These are phyloP conservation scores for Hypsizygus ulmarius DNA, from an alignment of 1,284 basidiomycete genomes.

Conservation along the genomic window DNA sequence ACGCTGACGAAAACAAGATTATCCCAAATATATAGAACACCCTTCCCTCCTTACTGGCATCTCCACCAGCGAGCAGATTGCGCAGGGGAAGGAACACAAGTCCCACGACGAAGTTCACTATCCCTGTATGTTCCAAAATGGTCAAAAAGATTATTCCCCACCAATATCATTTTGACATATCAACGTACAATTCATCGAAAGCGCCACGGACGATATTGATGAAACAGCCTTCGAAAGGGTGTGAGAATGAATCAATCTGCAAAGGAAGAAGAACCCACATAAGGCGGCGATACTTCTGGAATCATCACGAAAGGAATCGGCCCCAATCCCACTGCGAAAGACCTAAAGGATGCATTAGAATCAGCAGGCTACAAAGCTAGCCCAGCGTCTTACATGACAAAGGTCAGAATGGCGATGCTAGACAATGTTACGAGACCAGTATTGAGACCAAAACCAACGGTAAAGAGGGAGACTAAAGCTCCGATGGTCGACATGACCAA, in stretches of 20 bases:
- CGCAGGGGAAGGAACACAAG: slow-evolving; percentile 81
- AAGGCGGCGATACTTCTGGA: slow-evolving; percentile 83
- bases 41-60: slow-evolving; percentile 67
- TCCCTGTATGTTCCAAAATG: slow-evolving; percentile 48
- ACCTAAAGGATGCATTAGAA: slow-evolving; percentile 42
- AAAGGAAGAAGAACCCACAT: slow-evolving; percentile 45
- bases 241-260: slow-evolving; percentile 6
- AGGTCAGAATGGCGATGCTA: slow-evolving; percentile 76
- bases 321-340: slow-evolving; percentile 88
- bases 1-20: slow-evolving; percentile 39
- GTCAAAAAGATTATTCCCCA: neutral
- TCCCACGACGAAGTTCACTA: slow-evolving; percentile 80
- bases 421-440: slow-evolving; percentile 57
- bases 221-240: slow-evolving; percentile 65
- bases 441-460: slow-evolving; percentile 75
- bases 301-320: slow-evolving; percentile 92
- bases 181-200: slow-evolving; percentile 78
- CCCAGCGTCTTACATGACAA: slow-evolving; percentile 65
- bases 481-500: slow-evolving; percentile 58
- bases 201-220: slow-evolving; percentile 77
- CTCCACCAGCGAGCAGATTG: slow-evolving; percentile 64
- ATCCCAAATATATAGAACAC: slow-evolving; percentile 80
- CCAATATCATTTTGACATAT: neutral
- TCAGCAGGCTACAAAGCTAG: slow-evolving; percentile 2
- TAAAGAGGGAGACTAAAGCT: slow-evolving; percentile 63